phyloP scores from a whole-genome alignment of 495 filamentous ascomycete genomes.

The Trichoderma asperelloides region DNA sequence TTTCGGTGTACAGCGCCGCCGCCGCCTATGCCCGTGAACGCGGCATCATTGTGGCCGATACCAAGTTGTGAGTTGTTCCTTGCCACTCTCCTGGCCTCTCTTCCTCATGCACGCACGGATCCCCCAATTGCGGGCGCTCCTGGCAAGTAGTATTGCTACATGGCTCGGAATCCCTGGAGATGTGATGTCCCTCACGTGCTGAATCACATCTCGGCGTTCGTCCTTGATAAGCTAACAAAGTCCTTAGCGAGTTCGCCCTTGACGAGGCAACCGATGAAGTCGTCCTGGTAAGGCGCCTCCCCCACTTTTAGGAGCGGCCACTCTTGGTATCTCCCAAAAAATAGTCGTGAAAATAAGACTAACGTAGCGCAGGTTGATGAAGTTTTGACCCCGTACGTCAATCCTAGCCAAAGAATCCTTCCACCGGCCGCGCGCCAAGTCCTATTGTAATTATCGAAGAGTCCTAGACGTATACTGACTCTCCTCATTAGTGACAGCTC shows the following conservation, averaged over 20 bases:
- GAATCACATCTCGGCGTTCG: no score
- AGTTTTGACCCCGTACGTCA: constrained; percentile 57
- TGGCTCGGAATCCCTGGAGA: no score
- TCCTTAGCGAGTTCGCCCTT: constrained; percentile 44
- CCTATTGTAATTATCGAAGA: not conserved
- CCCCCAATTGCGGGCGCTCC: no score
- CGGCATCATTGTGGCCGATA: constrained; percentile 79
- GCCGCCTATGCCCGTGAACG: constrained; percentile 63
- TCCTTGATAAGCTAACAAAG: not conserved
- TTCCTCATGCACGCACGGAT: not conserved
- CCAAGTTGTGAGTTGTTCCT: constrained; percentile 27
- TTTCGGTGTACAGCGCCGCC: constrained; percentile 66
- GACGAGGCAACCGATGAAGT: constrained; percentile 68
- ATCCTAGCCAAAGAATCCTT: not conserved
- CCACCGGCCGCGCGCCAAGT: not conserved
- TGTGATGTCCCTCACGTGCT: no score
- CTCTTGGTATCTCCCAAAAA: not conserved
- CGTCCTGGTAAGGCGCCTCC: constrained; percentile 41
- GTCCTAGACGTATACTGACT: not conserved
- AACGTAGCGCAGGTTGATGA: constrained; percentile 42
- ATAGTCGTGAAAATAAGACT: not conserved
- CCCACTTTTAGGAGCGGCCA: not conserved
- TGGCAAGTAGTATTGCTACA: no score
- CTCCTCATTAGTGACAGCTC: constrained; percentile 47
- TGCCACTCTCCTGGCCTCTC: not conserved